Evolutionary conservation across 371 early-diverging fungal genomes (phyloP).

Genomic region (Choanephora cucurbitarum): DNA sequence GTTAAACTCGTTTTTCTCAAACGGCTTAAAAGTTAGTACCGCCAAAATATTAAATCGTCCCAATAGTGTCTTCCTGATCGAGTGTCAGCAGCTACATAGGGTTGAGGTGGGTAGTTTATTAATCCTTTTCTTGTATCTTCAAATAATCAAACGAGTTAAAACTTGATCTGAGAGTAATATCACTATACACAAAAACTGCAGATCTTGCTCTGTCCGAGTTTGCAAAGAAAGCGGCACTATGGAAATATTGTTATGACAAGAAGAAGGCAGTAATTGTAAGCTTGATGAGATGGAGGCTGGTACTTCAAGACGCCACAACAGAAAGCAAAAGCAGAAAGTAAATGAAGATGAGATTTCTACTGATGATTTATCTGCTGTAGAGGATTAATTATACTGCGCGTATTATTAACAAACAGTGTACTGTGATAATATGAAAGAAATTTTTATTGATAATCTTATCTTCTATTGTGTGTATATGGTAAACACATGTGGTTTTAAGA

Average conservation of each 20-base stretch:
- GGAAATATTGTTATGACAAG: constrained; percentile 22
- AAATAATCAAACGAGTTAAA: constrained; percentile 9
- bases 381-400: constrained; percentile 14
- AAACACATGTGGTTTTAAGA: constrained; percentile 2
- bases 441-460: constrained; percentile 2
- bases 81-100: constrained; percentile 12
- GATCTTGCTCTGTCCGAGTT: constrained; percentile 18
- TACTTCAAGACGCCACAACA: constrained; percentile 7
- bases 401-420: constrained; percentile 13
- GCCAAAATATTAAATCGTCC: constrained; percentile 5
- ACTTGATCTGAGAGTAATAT: constrained; percentile 14
- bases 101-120: constrained; percentile 13
- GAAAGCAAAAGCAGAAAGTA: constrained; percentile 7
- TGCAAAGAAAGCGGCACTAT: constrained; percentile 18
- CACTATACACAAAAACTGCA: constrained; percentile 18
- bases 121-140: constrained; percentile 11
- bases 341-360: constrained; percentile 13
- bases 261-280: constrained; percentile 16
- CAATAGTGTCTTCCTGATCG: constrained; percentile 14
- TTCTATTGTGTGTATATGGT: constrained; percentile 9
- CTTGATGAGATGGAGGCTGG: constrained; percentile 2
- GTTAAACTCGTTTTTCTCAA: constrained; percentile 7
- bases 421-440: constrained; percentile 10
- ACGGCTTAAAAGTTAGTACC: constrained; percentile 7
- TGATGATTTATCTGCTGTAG: constrained; percentile 17